phyloP scores from a whole-genome alignment of 176 grass and related monocot genomes.

The Oropetium thomaeum region DNA sequence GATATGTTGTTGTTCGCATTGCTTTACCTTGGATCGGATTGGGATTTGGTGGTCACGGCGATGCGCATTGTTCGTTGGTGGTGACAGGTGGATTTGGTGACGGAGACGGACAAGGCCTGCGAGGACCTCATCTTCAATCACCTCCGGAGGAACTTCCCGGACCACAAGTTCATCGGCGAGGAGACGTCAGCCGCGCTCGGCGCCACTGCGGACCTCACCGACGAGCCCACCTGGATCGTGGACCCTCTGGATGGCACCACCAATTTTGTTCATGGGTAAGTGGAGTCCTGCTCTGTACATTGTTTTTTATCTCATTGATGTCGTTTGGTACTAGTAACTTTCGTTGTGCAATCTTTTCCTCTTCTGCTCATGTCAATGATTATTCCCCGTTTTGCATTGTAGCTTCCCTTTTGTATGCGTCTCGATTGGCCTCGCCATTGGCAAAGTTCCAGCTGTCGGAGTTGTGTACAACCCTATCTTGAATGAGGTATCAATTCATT shows the following conservation, averaged over 20 bases:
- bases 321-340: neutral
- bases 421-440: slow-evolving; percentile 87
- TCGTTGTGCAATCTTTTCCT: neutral
- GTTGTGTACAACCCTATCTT: slow-evolving; percentile 95
- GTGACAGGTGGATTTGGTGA: slow-evolving; percentile 94
- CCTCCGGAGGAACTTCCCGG: slow-evolving; percentile 75
- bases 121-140: slow-evolving; percentile 91
- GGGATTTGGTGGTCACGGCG: slow-evolving; percentile 18
- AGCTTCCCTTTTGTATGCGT: slow-evolving; percentile 96
- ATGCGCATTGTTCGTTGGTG: slow-evolving; percentile 11
- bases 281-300: neutral
- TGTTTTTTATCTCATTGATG: neutral
- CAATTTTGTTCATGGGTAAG: slow-evolving; percentile 98
- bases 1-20: neutral
- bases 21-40: neutral
- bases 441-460: slow-evolving; percentile 74
- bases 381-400: neutral
- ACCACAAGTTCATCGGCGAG: slow-evolving; percentile 97
- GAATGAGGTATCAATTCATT: slow-evolving; percentile 65
- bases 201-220: slow-evolving; percentile 73
- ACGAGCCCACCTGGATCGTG: slow-evolving; percentile 89
- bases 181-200: slow-evolving; percentile 79
- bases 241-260: slow-evolving; percentile 97
- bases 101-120: slow-evolving; percentile 96
- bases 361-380: slow-evolving; percentile 24